Conservation (phyloP, 129 eudicot genomes). For the Pulicaria dysenterica region DNA sequence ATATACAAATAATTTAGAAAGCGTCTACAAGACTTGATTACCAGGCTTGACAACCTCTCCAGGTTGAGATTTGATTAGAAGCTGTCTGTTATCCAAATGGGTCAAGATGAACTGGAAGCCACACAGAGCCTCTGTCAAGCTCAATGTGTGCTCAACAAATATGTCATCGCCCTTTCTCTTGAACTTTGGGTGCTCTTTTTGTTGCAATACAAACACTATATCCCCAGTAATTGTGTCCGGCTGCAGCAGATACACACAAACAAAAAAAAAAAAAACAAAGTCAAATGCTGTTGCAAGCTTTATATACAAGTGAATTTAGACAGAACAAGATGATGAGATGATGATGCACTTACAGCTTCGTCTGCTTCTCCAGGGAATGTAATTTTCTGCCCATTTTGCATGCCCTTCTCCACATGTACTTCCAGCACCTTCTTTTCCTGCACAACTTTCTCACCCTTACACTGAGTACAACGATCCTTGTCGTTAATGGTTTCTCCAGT, state of each 20-base stretch:
- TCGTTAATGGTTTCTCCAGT: constrained; percentile 68
- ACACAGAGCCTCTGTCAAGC: constrained; percentile 75
- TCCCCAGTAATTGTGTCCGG: constrained; percentile 81
- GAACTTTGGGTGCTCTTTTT: constrained; percentile 79
- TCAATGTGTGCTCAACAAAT: constrained; percentile 69
- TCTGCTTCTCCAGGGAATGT: constrained; percentile 82
- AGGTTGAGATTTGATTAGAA: constrained; percentile 69
- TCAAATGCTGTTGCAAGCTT: neutral
- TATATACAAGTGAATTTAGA: neutral
- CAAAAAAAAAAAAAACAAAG: constrained; percentile 1
- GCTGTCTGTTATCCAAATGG: constrained; percentile 70
- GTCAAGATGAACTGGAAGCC: constrained; percentile 73
- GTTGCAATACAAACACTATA: constrained; percentile 69
- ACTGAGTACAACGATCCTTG: constrained; percentile 67
- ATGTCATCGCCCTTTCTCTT: constrained; percentile 86
- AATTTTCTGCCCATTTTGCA: constrained; percentile 72
- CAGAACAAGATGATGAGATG: neutral
- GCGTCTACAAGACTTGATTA: constrained; percentile 5
- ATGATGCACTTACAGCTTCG: constrained; percentile 56
- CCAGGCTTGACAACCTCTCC: constrained; percentile 89
- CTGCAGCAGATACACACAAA: constrained; percentile 27
- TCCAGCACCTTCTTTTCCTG: constrained; percentile 77
- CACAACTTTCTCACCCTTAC: constrained; percentile 72
- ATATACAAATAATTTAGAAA: neutral
- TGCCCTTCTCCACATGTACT: constrained; percentile 71